Evolutionary conservation across 2,329 filamentous ascomycete species (phyloP), one percentile per base, ranked within the genome.

Genomic region (Diaporthe citriasiana): DNA sequence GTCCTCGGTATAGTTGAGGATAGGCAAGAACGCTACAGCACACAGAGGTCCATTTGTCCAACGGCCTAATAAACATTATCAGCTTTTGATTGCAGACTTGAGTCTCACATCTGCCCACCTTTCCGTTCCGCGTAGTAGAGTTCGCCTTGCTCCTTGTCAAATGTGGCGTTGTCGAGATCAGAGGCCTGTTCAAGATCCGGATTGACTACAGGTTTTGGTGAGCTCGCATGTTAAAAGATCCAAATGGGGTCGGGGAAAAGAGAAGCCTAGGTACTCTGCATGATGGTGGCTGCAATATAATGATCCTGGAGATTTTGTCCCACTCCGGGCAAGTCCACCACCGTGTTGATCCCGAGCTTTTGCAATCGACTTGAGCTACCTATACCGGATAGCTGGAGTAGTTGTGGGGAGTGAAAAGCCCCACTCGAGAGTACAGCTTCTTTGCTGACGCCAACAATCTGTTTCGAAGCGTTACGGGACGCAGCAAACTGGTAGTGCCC

Each of bases 271-370:
- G n/a, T 42, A 60, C 56, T 42, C 35, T 5, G 13, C 56, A 42
- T 4, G 15, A 40, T 3, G 13, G 56, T 60, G 15, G n/a, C 7
- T 12, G 35, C 56, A 27, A 42, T 9, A 8, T 42, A 60, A 40
- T 60, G 56, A n/a, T 60, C 56, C 56, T 60, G 56, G 13, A 60
- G 56, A 27, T 60, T 60, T 27, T 40, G 38, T 40, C 56, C 56
- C 35, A 60, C 56, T 27, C 56, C 56, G 15, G 56, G 35, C 35
- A 60, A 22, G 8, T 60, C 56, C 19, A 60, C 35, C 6, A 60
- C 56, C 38, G 15, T 42, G n/a, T 19, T 42, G 38, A 60, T 42
- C n/a, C 56, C 56, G 1, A 60, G 35, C 9, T 60, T 42, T 27
- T 15, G 4, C 35, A 60, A 40, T 12, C 6, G 35, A 10, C 1